phyloP scores from a whole-genome alignment of 106 monocot genomes.

The Gastrodia elata region DNA sequence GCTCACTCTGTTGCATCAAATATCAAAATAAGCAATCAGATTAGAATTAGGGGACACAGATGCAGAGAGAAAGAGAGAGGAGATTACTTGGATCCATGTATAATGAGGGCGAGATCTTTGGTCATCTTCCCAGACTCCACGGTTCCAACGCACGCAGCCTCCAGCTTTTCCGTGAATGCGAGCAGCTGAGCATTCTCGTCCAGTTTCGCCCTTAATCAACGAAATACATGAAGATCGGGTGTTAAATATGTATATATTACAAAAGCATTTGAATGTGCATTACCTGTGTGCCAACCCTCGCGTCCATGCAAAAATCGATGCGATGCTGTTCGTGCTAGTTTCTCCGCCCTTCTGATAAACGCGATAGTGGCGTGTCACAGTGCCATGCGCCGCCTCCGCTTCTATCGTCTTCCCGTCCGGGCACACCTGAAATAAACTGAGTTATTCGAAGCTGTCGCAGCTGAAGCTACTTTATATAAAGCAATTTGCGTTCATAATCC shows the following conservation, averaged over 20 bases:
- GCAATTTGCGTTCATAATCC: too few species aligned
- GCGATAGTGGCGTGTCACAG: constrained; percentile 60
- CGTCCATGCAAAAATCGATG: constrained; percentile 70
- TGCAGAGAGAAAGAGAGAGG: background rate
- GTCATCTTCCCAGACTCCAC: constrained; percentile 77
- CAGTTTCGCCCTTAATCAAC: constrained; percentile 50
- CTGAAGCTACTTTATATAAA: too few species aligned
- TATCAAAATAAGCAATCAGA: background rate
- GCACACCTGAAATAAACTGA: constrained; percentile 7
- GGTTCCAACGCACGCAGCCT: constrained; percentile 52
- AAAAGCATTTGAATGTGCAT: background rate
- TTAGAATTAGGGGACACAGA: background rate
- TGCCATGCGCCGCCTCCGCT: constrained; percentile 27
- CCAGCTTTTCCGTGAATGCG: constrained; percentile 50
- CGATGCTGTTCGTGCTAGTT: constrained; percentile 72
- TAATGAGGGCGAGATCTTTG: constrained; percentile 67
- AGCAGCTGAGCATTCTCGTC: constrained; percentile 42
- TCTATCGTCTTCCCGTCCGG: constrained; percentile 26
- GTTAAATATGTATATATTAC: too few species aligned
- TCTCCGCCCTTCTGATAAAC: constrained; percentile 72
- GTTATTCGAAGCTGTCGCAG: too few species aligned
- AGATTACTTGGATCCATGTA: constrained; percentile 67
- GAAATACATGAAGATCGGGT: background rate
- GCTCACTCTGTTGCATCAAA: constrained; percentile 3
- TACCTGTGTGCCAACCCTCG: constrained; percentile 67